Base-by-base conservation (phyloP, 495 filamentous ascomycete species). In the Niebla homalea region DNA sequence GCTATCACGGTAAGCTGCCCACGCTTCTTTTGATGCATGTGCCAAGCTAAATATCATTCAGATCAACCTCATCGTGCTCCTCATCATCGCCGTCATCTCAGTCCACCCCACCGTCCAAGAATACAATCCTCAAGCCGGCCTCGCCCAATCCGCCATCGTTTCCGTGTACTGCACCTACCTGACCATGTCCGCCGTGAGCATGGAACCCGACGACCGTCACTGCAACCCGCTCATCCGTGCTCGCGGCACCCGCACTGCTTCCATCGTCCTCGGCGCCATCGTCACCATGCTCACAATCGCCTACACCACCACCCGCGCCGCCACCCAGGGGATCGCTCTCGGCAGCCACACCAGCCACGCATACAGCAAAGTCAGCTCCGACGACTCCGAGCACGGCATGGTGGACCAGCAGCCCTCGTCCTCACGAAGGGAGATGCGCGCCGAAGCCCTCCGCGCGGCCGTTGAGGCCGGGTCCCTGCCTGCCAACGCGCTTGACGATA, bases 131-230 rank as follows among this genome's bases (percentile, higher is more conserved):
- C 85, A 87, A 59, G 93, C 92, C 18, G 92, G 92, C 42, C 74
- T 98, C 54, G 90, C 92, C 11, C 93, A 98, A 64, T 87, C 89
- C 45, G 92, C 92, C 53, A 97, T 97, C 83, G 92, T 98, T 29
- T 87, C 90, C 1, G 76, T 94, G 49, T 98, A 98, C 72, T 97
- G 92, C 76, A 94, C 92, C 42, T 98, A 98, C 62, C 79, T 98
- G 41, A 98, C 92, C 58, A 87, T 98, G 81, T 95, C 89, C 4
- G 93, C 92, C 47, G 93, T 98, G 2, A 90, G 85, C 49, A 97
- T 98, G 92, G 90, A 98, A 59, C 92, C 92, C 4, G 92, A 98
- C 68, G 89, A 96, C 67, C 78, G 81, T 50, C 76, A 85, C 45
- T 98, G 92, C 77, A 98, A 98, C 69, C 92, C 92, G 3, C 69